Percentiles rank a stretch among this genome's conserved stretches.
Evolutionary conservation across 169 alveolate species (phyloP).

Genomic region (Perkinsus olseni): DNA sequence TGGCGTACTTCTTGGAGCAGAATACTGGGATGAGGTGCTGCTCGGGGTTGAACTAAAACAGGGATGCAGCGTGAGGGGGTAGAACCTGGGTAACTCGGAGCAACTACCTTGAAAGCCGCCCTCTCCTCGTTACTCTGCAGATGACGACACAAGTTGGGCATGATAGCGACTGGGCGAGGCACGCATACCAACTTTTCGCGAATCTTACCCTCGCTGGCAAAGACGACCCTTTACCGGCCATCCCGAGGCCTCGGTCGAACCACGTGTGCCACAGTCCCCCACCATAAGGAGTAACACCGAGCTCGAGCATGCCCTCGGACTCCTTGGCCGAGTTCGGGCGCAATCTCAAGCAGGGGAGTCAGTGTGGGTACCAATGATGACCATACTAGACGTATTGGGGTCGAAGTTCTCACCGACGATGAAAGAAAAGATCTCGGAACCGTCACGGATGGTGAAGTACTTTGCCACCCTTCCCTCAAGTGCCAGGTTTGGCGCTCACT

Average conservation of each 20-base stretch:
- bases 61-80: background rate
- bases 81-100: background rate
- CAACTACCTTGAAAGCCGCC: conserved; percentile 44
- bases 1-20: conserved; percentile 23
- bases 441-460: background rate
- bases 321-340: conserved; percentile 58
- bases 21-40: conserved; percentile 68
- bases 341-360: conserved; percentile 83
- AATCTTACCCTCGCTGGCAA: conserved; percentile 31
- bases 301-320: conserved; percentile 39
- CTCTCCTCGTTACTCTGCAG: conserved; percentile 71
- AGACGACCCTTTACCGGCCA: conserved; percentile 85
- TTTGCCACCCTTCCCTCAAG: background rate
- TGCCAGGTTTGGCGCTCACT: background rate
- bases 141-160: conserved; percentile 88
- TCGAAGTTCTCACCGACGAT: background rate
- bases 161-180: conserved; percentile 67
- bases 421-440: background rate
- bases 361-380: conserved; percentile 62
- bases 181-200: background rate
- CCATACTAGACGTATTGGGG: background rate
- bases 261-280: conserved; percentile 96
- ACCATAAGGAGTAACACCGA: conserved; percentile 83
- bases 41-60: conserved; percentile 30
- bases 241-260: conserved; percentile 89